phyloP scores from a whole-genome alignment of 345 rosid genomes.

The Moringa oleifera region DNA sequence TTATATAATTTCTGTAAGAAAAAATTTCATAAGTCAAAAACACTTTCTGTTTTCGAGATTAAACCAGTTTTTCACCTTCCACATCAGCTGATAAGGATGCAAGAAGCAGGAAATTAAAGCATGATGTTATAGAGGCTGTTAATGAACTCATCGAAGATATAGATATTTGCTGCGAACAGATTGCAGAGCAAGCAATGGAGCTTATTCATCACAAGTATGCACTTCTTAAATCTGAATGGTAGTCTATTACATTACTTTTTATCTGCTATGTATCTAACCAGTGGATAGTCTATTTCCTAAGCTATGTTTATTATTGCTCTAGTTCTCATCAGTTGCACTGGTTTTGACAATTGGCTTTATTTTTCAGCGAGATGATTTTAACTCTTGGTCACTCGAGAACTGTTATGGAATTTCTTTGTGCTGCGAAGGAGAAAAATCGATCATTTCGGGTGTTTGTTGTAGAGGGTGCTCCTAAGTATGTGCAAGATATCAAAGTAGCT shows the following conservation, averaged over 20 bases:
- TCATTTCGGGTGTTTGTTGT: constrained; percentile 97
- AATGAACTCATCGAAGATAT: constrained; percentile 91
- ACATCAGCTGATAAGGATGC: constrained; percentile 94
- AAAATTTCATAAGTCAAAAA: too few relatives aligned
- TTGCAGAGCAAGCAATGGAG: constrained; percentile 98
- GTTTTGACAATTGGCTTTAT: constrained; percentile 5
- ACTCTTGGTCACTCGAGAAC: constrained; percentile 97
- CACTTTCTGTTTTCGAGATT: too few relatives aligned
- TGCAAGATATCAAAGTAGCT: too few relatives aligned
- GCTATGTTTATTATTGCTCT: too few relatives aligned
- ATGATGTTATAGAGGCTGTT: constrained; percentile 93
- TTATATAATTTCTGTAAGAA: too few relatives aligned
- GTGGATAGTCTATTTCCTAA: background rate
- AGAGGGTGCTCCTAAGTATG: constrained; percentile 98
- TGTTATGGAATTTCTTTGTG: constrained; percentile 87
- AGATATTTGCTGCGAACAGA: constrained; percentile 87
- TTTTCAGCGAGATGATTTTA: constrained; percentile 88
- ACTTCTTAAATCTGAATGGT: too few relatives aligned
- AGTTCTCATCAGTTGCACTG: too few relatives aligned
- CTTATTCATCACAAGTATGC: constrained; percentile 97
- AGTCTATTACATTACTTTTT: background rate
- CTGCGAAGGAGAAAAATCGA: constrained; percentile 95
- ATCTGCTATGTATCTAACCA: too few relatives aligned
- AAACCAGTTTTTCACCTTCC: background rate
- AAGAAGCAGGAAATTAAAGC: constrained; percentile 83